Evolutionary conservation across 1,284 basidiomycete species (phyloP), one percentile per base, ranked within the genome.

Genomic region (Exobasidium cylindrosporum): DNA sequence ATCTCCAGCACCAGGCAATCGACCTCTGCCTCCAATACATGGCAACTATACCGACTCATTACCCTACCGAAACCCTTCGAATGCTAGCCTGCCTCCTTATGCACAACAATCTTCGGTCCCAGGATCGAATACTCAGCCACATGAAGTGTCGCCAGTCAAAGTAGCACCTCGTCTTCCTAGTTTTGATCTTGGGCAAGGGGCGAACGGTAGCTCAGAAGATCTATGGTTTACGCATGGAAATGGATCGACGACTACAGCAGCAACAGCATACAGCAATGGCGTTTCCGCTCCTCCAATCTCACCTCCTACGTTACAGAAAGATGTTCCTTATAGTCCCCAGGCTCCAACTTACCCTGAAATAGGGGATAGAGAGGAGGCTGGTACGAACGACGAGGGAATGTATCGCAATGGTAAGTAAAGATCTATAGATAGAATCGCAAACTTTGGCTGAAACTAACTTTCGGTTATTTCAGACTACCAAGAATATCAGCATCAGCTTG

Each of bases 111-210:
- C 21, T 24, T 28, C 47, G 14, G 26, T 13, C 26, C 14, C 26
- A 28, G 26, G n/a, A 23, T 14, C 17, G 23, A 14, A 13, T 50
- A 26, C 26, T 24, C 47, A 14, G 21, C 47, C 47, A 50, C n/a
- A 50, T 24, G 47, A 21, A 24, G 17, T 24, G 26, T 28, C 47
- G n/a, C 26, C 47, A 13, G n/a, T 13, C 4, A 28, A 24, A 3
- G 21, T 14, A 14, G 47, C 26, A 24, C 47, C 47, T 7, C 54
- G 61, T 11, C 32, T 74, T 4, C 73, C 73, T 1, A 74, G 65
- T 57, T 58, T 72, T 59, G 70, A 74, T 14, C 56, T 63, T 60
- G 26, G 28, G 23, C n/a, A 35, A 14, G n/a, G n/a, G n/a, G 52
- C 14, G 4, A 23, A 11, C 10, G 30, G n/a, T 21, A 64, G 60